Percentiles rank a stretch among this genome's conserved stretches.
These are phyloP conservation scores for Linderniella brevidens DNA, from an alignment of 257 asterid genomes.

Conservation along the genomic window DNA sequence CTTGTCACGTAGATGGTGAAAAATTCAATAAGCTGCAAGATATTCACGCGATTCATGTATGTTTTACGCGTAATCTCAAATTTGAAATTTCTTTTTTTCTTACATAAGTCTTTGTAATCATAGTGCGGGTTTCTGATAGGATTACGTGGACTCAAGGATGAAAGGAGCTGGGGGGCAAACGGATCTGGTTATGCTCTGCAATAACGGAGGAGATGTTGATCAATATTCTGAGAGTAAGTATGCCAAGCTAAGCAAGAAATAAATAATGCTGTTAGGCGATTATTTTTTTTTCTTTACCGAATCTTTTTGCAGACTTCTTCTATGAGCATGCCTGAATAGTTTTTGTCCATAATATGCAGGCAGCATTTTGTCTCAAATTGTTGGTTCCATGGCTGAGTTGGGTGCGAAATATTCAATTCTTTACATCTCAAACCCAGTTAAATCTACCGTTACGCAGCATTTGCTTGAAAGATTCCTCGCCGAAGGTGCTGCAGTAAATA, in stretches of 20 bases:
- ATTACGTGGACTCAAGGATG: constrained; percentile 50
- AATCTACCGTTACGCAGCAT: constrained; percentile 27
- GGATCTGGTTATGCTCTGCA: constrained; percentile 60
- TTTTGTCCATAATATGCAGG: constrained; percentile 40
- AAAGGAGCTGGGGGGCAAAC: constrained; percentile 30
- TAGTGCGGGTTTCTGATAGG: constrained; percentile 25
- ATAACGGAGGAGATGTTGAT: constrained; percentile 21
- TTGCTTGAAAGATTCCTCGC: constrained; percentile 74
- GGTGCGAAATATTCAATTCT: constrained; percentile 61
- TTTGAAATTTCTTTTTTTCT: neutral
- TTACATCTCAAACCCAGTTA: constrained; percentile 67
- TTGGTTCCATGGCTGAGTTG: constrained; percentile 43
- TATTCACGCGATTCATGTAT: constrained; percentile 53
- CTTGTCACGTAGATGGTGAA: constrained; percentile 62
- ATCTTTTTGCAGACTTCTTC: constrained; percentile 6
- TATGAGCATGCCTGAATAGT: constrained; percentile 6
- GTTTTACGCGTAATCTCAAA: constrained; percentile 10
- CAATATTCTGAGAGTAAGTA: constrained; percentile 53
- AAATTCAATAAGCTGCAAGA: constrained; percentile 40
- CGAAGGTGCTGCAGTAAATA: constrained; percentile 47
- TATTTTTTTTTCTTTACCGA: constrained; percentile 4
- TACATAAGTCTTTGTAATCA: neutral
- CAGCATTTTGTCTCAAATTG: constrained; percentile 46
- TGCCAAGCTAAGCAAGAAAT: constrained; percentile 1
- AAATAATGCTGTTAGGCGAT: neutral